Percentiles rank a stretch among this genome's conserved stretches.
These are phyloP conservation scores for Castanospermum australe DNA, from an alignment of 306 rosid genomes.

Conservation along the genomic window DNA sequence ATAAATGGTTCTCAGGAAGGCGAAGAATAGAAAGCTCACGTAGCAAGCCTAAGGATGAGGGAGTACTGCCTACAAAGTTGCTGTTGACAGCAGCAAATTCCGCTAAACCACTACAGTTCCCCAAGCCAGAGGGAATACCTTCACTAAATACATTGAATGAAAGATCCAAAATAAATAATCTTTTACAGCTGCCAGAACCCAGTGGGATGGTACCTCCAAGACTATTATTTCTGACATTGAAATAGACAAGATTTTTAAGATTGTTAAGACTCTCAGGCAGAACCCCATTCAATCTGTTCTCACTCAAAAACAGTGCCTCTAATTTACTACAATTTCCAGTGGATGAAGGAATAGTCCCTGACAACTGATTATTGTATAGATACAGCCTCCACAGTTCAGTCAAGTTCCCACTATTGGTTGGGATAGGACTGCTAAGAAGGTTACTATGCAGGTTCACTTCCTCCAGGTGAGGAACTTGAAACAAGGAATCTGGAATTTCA, in stretches of 20 bases:
- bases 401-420: constrained; percentile 49
- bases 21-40: constrained; percentile 2
- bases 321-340: constrained; percentile 48
- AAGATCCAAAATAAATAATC: constrained; percentile 34
- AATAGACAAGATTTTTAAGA: constrained; percentile 32
- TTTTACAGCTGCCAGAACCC: constrained; percentile 38
- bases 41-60: constrained; percentile 55
- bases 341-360: constrained; percentile 46
- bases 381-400: constrained; percentile 29
- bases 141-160: constrained; percentile 29
- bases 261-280: constrained; percentile 48
- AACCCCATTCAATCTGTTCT: constrained; percentile 40
- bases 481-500: constrained; percentile 49
- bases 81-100: constrained; percentile 12
- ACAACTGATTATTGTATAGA: constrained; percentile 34
- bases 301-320: constrained; percentile 31
- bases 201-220: background rate
- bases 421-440: constrained; percentile 44
- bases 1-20: background rate
- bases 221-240: constrained; percentile 28
- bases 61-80: constrained; percentile 50
- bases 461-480: constrained; percentile 39
- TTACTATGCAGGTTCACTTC: constrained; percentile 35
- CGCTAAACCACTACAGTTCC: constrained; percentile 45
- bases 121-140: constrained; percentile 45